phyloP scores from a whole-genome alignment of 2,329 filamentous ascomycete genomes.

The Helotiales sp. region DNA sequence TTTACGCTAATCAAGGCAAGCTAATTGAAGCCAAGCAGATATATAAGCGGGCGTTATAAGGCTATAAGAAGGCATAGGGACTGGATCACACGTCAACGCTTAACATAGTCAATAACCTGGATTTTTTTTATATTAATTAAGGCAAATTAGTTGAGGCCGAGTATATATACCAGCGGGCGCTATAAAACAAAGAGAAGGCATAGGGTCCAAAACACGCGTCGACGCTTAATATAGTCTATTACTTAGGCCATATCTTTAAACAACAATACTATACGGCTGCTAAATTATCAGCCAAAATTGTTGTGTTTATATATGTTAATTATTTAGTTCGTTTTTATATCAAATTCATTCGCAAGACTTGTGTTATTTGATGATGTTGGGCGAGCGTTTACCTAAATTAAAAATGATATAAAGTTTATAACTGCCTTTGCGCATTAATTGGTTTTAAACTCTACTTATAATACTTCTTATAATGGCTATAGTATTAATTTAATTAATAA shows the following conservation, averaged over 20 bases:
- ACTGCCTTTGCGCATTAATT: not conserved
- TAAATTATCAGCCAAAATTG: not conserved
- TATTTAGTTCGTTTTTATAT: not conserved
- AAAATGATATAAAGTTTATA: not conserved
- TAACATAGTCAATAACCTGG: too few species aligned
- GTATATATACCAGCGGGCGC: too few species aligned
- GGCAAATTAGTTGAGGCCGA: too few species aligned
- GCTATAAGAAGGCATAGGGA: not conserved
- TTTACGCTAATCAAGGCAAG: too few species aligned
- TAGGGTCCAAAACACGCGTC: too few species aligned
- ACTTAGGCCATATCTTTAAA: not conserved
- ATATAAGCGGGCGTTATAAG: not conserved
- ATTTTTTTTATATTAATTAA: too few species aligned
- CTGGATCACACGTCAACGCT: too few species aligned
- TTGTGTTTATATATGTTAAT: not conserved
- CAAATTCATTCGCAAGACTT: not conserved
- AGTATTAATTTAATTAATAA: not conserved
- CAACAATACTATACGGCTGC: not conserved
- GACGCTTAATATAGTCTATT: not conserved
- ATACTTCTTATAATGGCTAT: not conserved
- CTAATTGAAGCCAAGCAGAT: not conserved
- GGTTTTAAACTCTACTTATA: not conserved
- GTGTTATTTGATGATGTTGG: not conserved
- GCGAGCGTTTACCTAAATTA: not conserved
- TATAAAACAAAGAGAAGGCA: too few species aligned